Evolutionary conservation across 169 alveolate genomes (phyloP), one percentile per base, ranked within the genome.

Genomic region (Eimeria necatrix): DNA sequence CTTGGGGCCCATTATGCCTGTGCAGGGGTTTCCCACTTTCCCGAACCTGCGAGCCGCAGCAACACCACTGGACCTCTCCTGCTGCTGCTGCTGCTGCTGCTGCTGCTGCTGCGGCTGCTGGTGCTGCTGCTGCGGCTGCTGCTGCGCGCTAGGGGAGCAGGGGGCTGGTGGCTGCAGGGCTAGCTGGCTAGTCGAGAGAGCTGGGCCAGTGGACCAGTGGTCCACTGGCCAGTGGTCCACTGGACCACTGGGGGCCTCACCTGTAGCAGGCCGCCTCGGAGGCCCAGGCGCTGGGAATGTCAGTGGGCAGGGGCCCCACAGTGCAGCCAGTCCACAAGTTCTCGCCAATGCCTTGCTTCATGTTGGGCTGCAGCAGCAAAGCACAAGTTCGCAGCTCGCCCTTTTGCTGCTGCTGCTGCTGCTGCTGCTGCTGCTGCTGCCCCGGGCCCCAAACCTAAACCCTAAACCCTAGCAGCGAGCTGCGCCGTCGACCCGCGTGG

Each of bases 1-100:
- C 78, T 56, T 53, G 61, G 80, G 70, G 12, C 84, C 70, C 94
- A 70, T 18, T 4, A 70, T 3, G 24, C 64, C 90, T 26, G 94
- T 59, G 90, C 94, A 90, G 59, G 90, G 80, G 73, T 90, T 90
- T 4, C 94, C 94, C 41, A 74, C 26, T 7, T 26, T 51, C 4
- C 90, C 94, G 61, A 56, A 59, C 52, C 94, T 90, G 81, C 59
- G 26, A n/a, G 0, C 81, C 60, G 8, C 70, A 52, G 49, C 22
- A 73, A 51, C 61, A 20, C 48, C 46, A 46, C 87, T 41, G 14
- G 46, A 60, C 4, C 46, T 16, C 59, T 41, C n/a, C n/a, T n/a
- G n/a, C n/a, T n/a, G n/a, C n/a, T n/a, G n/a, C n/a, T n/a, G n/a
- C n/a, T n/a, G n/a, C n/a, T n/a, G n/a, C n/a, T n/a, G n/a, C n/a